Evolutionary conservation across 75 land plant genomes (phyloP), one percentile per base, ranked within the genome.

Genomic region (Pseudotsuga menziesii): DNA sequence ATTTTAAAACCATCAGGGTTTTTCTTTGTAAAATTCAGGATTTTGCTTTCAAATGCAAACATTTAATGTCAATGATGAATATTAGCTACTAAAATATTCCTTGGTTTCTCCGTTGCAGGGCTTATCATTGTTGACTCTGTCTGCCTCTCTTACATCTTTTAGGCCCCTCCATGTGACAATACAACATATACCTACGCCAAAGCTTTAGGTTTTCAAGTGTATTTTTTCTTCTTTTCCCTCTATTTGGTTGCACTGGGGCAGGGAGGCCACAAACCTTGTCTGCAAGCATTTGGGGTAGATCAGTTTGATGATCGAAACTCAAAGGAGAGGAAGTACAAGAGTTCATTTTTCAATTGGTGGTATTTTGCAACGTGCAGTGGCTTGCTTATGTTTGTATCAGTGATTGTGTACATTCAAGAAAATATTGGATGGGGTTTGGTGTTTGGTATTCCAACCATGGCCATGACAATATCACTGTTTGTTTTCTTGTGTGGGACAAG

Each of bases 31-130:
- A 11, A 44, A 44, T 11, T 44, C 52, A 44, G 52, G 11, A 44
- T 8, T 11, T 32, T 39, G 8, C 13, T 69, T 69, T 69, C 20
- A 9, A 69, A 12, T 69, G 35, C 69, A 64, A 64, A 32, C 9
- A 64, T 19, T 64, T 20, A 63, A 35, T 32, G 32, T 9, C 36
- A 72, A 72, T 9, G n/a, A 71, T 55, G 56, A 26, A 22, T 73
- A 55, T 73, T 54, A 6, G 32, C 29, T 20, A 55, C 56, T 73
- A 73, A 73, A 54, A 55, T 27, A 17, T 55, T 26, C 15, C 7
- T 1, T 23, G 74, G 57, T 52, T 76, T n/a, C n/a, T n/a, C n/a
- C n/a, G n/a, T n/a, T n/a, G 56, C 86, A 87, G 89, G 89, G 81
- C 13, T 79, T 87, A 23, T 58, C 75, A 36, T 52, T 80, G 25